Evolutionary conservation across 148 eudicot genomes (phyloP).

Genomic region (Cornus controversa): DNA sequence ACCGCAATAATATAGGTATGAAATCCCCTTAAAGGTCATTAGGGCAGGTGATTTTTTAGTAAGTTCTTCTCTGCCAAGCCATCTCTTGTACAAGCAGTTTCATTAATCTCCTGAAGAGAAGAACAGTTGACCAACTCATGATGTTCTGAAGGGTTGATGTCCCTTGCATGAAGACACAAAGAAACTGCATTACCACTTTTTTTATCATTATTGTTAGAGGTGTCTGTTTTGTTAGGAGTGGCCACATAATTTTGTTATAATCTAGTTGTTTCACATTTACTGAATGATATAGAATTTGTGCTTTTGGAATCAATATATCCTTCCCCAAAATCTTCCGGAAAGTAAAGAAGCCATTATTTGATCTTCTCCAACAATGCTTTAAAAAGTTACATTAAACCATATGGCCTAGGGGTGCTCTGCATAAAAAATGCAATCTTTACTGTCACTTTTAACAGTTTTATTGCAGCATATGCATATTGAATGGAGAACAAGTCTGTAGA

Average conservation of each 20-base stretch:
- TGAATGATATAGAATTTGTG: background rate
- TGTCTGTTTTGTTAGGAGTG: background rate
- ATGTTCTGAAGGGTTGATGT: background rate
- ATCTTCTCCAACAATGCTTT: background rate
- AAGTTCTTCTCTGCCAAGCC: background rate
- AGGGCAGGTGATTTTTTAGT: background rate
- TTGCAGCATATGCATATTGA: background rate
- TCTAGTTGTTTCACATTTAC: background rate
- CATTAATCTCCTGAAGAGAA: background rate
- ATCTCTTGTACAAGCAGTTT: background rate
- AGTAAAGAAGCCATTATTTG: background rate
- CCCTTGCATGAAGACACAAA: background rate
- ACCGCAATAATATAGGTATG: background rate
- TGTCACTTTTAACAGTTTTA: background rate
- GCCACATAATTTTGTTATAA: background rate
- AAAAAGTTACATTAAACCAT: background rate
- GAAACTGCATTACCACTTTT: background rate
- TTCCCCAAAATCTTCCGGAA: background rate
- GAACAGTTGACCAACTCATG: background rate
- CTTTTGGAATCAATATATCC: background rate
- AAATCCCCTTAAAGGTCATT: background rate
- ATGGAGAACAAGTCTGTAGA: background rate
- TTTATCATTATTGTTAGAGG: no score
- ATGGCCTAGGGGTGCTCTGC: background rate
- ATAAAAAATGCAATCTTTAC: background rate